phyloP scores from a whole-genome alignment of 2,329 filamentous ascomycete genomes.

The Blumeria graminis region DNA sequence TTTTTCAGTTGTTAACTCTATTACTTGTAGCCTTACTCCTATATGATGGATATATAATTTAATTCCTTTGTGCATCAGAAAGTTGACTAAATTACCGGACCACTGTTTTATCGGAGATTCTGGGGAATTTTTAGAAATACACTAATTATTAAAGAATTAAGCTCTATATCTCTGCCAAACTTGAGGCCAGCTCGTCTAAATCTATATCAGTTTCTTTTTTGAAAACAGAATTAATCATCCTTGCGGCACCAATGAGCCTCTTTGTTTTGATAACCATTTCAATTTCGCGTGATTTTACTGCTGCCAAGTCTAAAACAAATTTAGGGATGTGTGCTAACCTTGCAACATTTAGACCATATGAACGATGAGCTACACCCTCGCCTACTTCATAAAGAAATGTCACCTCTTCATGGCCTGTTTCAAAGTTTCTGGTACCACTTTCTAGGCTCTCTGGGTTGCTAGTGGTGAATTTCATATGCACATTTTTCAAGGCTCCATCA shows the following conservation, averaged over 20 bases:
- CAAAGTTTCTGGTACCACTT: constrained; percentile 5
- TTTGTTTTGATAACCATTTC: constrained; percentile 47
- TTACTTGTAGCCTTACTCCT: neutral
- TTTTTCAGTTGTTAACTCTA: neutral
- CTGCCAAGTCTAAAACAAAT: constrained; percentile 54
- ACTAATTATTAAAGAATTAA: neutral
- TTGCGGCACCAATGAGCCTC: constrained; percentile 22
- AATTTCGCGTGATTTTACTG: constrained; percentile 54
- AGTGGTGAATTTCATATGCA: constrained; percentile 43
- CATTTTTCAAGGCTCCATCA: constrained; percentile 45
- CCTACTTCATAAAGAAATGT: constrained; percentile 88
- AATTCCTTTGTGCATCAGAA: neutral
- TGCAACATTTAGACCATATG: constrained; percentile 86
- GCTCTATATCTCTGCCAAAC: constrained; percentile 32
- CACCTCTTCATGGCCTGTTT: constrained; percentile 43
- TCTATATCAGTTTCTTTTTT: constrained; percentile 1
- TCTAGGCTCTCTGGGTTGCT: neutral
- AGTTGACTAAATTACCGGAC: neutral
- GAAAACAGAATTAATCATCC: constrained; percentile 11
- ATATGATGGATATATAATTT: neutral
- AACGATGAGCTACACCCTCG: constrained; percentile 77
- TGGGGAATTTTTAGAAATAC: too few relatives aligned
- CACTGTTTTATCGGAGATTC: too few relatives aligned
- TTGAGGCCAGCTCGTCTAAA: constrained; percentile 10
- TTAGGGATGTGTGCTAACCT: constrained; percentile 59